Conservation (phyloP, 805 yeast species). For the Yarrowia sp. region DNA sequence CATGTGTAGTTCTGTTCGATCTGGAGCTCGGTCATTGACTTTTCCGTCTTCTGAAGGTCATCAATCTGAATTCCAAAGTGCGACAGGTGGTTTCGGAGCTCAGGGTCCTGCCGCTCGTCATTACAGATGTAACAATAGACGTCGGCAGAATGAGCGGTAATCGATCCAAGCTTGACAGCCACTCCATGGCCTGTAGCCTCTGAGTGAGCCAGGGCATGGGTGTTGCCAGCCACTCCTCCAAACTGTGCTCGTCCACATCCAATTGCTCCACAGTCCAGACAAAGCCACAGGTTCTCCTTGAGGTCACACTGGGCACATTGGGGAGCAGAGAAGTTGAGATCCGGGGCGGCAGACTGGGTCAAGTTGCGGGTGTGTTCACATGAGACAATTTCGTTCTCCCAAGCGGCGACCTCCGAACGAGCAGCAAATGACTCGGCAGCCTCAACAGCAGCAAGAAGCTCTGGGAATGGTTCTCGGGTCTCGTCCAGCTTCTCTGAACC, state of each 20-base stretch:
- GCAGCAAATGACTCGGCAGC: constrained; percentile 56
- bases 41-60: constrained; percentile 68
- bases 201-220: constrained; percentile 80
- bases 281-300: constrained; percentile 82
- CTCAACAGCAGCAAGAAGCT: constrained; percentile 46
- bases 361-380: constrained; percentile 73
- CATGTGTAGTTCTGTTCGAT: constrained; percentile 89
- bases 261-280: constrained; percentile 82
- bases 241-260: constrained; percentile 96
- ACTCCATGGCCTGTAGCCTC: constrained; percentile 62
- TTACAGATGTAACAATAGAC: constrained; percentile 84
- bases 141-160: constrained; percentile 71
- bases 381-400: constrained; percentile 84
- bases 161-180: constrained; percentile 87
- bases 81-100: constrained; percentile 46
- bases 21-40: constrained; percentile 81
- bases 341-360: constrained; percentile 37
- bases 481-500: constrained; percentile 36
- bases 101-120: constrained; percentile 80
- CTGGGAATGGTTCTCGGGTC: constrained; percentile 33
- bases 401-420: constrained; percentile 72
- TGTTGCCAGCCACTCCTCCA: constrained; percentile 90
- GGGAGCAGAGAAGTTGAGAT: constrained; percentile 27
- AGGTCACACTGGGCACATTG: constrained; percentile 46
- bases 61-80: constrained; percentile 65